A percentile compares a stretch with the other conserved stretches of the same genome.
Conservation (phyloP, 768 basidiomycete species). For the Collybiopsis luxurians region DNA sequence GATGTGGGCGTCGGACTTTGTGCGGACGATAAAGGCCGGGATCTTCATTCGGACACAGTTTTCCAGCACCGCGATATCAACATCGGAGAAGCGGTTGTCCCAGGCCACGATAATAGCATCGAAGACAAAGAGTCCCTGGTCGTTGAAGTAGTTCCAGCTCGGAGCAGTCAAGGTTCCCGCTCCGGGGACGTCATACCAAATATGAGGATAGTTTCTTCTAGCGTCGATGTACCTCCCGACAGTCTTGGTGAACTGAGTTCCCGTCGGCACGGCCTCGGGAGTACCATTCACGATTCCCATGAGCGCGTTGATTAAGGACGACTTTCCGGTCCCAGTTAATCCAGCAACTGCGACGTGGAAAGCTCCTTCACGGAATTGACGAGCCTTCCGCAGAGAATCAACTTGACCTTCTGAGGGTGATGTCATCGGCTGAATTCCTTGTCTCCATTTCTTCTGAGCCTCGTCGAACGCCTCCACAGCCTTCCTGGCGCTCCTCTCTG, state of each 20-base stretch:
- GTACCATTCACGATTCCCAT: conserved; percentile 3
- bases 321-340: conserved; percentile 27
- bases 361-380: conserved; percentile 10
- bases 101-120: conserved; percentile 15
- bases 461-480: conserved; percentile 1
- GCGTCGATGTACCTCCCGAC: conserved; percentile 6
- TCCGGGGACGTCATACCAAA: conserved; percentile 9
- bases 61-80: conserved; percentile 13
- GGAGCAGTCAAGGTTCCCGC: neutral
- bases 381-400: neutral
- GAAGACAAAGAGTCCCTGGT: conserved; percentile 10
- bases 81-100: conserved; percentile 14
- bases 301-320: conserved; percentile 17
- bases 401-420: neutral
- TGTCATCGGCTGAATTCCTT: neutral
- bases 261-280: neutral
- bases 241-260: neutral
- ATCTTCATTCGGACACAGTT: conserved; percentile 13
- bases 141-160: conserved; percentile 5
- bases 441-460: conserved; percentile 1
- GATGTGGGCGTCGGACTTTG: conserved; percentile 19
- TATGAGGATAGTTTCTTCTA: neutral
- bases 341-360: conserved; percentile 30
- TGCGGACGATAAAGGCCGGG: conserved; percentile 14
- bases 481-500: conserved; percentile 2